Evolutionary conservation across 768 basidiomycete species (phyloP).

Genomic region (Psilocybe tampanensis): DNA sequence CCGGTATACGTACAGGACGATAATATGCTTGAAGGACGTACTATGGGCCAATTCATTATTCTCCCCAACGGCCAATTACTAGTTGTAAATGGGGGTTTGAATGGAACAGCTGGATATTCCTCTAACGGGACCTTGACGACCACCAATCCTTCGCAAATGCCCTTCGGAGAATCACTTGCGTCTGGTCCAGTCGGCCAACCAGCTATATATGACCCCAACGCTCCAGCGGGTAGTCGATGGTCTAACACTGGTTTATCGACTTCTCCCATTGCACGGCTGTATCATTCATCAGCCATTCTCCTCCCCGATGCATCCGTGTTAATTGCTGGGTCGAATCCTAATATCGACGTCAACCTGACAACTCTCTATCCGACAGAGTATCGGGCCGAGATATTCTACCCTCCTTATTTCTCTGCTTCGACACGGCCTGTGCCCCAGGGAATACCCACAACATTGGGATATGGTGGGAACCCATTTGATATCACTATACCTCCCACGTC

Average conservation of each 20-base stretch:
- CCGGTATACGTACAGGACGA: constrained; percentile 73
- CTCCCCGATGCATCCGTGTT: constrained; percentile 86
- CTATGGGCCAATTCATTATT: constrained; percentile 91
- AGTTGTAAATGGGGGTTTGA: constrained; percentile 78
- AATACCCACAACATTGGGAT: constrained; percentile 73
- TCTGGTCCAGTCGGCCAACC: constrained; percentile 78
- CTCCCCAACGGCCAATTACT: constrained; percentile 81
- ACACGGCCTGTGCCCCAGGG: constrained; percentile 71
- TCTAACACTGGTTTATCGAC: constrained; percentile 63
- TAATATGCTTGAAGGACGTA: constrained; percentile 69
- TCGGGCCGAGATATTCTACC: constrained; percentile 88
- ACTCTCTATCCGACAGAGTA: constrained; percentile 77
- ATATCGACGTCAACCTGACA: constrained; percentile 74
- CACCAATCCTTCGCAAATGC: constrained; percentile 52
- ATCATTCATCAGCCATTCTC: constrained; percentile 91
- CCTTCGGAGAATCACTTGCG: constrained; percentile 72
- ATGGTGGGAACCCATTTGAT: constrained; percentile 84
- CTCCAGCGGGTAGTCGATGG: constrained; percentile 73
- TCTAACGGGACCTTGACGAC: constrained; percentile 51
- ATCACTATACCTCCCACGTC: constrained; percentile 66
- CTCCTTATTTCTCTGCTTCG: constrained; percentile 76
- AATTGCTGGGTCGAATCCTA: constrained; percentile 93
- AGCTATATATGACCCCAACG: constrained; percentile 82
- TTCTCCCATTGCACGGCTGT: constrained; percentile 76
- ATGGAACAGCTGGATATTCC: constrained; percentile 90